Conservation (phyloP, 164 flowering plant species). For the Pachysandra terminalis region DNA sequence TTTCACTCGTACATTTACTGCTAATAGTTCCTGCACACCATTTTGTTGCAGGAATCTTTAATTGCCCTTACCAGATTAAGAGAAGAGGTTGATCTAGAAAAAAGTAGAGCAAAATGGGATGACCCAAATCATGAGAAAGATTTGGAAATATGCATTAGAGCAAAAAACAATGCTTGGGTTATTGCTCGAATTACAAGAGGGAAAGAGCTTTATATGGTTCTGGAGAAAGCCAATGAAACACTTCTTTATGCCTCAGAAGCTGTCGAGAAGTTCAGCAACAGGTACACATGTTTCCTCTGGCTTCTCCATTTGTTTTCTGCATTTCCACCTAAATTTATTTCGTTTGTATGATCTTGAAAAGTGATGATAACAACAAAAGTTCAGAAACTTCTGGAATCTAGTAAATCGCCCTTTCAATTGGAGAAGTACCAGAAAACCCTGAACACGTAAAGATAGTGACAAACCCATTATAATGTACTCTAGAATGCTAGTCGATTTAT, state of each 20-base stretch:
- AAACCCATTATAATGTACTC: no score
- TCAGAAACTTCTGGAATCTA: not conserved
- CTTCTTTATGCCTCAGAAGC: conserved; percentile 92
- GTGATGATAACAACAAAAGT: not conserved
- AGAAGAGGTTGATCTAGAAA: conserved; percentile 83
- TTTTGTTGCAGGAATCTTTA: conserved; percentile 64
- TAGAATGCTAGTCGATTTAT: no score
- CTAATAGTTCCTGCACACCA: not conserved
- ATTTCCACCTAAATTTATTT: not conserved
- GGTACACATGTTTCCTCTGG: conserved; percentile 32
- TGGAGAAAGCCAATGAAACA: conserved; percentile 92
- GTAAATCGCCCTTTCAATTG: not conserved
- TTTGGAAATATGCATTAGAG: conserved; percentile 80
- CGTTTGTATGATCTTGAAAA: not conserved
- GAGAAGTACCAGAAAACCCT: not conserved
- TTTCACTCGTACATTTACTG: not conserved
- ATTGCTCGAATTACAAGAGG: conserved; percentile 74
- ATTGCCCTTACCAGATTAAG: conserved; percentile 71
- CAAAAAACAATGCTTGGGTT: conserved; percentile 89
- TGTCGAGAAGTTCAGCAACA: conserved; percentile 85
- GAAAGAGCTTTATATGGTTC: conserved; percentile 89
- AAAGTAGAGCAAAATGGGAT: conserved; percentile 52
- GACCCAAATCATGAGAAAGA: conserved; percentile 58
- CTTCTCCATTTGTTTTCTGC: not conserved
- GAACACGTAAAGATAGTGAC: not conserved